Evolutionary conservation across 345 rosid genomes (phyloP), one percentile per base, ranked within the genome.

Genomic region (Erucastrum elatum): DNA sequence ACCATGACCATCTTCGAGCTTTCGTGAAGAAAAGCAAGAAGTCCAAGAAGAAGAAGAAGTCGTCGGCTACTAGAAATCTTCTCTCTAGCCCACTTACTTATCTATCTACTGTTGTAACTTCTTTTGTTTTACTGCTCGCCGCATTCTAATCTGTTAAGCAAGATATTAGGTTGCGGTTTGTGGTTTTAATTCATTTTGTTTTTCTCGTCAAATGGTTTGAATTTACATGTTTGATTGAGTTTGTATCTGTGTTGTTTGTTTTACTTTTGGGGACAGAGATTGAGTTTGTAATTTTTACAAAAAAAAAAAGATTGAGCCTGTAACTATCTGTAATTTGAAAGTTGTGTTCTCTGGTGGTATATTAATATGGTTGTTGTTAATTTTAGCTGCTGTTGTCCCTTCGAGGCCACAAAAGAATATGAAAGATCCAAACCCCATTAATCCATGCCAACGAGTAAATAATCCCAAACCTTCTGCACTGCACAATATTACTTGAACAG

Each of bases 21-120:
- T 73, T 73, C 34, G 4, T 73, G 70, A 79, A 26, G 70, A 79
- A 79, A 49, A 5, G 16, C 64, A 73, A 25, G 58, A 67, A 72
- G 9, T 8, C 27, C 58, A 69, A 62, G 59, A 79, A 79, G 62
- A 66, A 39, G 72, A 78, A 78, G 72, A 72, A 79, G 15, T 79
- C 77, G 67, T 34, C 82, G 0, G 82, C 82, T 17, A 73, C 74
- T 33, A 44, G 53, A 72, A 44, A 35, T 72, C 77, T 71, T 72
- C 83, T 91, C 60, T 82, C 78, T 77, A 80, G 73, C 64, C 78
- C 70, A 73, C 62, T 79, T 6, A 73, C 64, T 37, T 72, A 71
- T 65, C 11, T 71, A 29, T 51, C 56, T 51, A 51, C 56, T 15
- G 17, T 51, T 51, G 56, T 51, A 6, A 73, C 33, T 60, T 79